Evolutionary conservation across 495 filamentous ascomycete genomes (phyloP).

Genomic region (Neurospora sp.): DNA sequence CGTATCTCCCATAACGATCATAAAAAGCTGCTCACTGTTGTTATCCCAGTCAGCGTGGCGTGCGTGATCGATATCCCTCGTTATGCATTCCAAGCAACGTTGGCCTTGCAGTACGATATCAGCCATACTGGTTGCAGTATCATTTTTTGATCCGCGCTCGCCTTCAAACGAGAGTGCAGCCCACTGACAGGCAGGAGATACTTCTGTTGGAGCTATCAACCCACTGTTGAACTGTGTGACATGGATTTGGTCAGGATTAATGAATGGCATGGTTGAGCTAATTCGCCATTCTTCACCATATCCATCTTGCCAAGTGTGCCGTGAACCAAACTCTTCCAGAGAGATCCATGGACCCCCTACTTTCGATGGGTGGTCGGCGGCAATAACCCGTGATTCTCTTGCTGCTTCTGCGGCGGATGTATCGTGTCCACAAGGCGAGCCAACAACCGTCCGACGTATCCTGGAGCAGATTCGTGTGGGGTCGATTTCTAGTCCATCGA

Average conservation of each 20-base stretch:
- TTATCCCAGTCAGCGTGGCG: fast-evolving
- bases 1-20: background rate
- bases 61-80: background rate
- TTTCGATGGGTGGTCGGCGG: background rate
- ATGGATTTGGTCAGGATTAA: background rate
- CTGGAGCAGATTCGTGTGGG: background rate
- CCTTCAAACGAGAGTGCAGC: background rate
- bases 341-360: background rate
- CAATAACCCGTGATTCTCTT: background rate
- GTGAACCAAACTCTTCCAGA: background rate
- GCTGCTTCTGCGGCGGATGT: background rate
- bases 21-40: background rate
- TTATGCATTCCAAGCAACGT: background rate
- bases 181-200: background rate
- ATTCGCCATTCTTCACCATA: background rate
- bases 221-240: background rate
- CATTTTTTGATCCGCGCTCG: background rate
- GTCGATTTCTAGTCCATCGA: background rate
- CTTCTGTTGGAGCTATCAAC: background rate
- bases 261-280: background rate
- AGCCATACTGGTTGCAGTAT: background rate
- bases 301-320: background rate
- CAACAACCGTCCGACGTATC: background rate
- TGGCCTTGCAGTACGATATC: background rate
- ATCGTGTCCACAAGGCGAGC: background rate